A percentile compares a stretch with the other conserved stretches of the same genome.
Evolutionary conservation across 148 eudicot genomes (phyloP).

Genomic region (Camellia granthamiana): DNA sequence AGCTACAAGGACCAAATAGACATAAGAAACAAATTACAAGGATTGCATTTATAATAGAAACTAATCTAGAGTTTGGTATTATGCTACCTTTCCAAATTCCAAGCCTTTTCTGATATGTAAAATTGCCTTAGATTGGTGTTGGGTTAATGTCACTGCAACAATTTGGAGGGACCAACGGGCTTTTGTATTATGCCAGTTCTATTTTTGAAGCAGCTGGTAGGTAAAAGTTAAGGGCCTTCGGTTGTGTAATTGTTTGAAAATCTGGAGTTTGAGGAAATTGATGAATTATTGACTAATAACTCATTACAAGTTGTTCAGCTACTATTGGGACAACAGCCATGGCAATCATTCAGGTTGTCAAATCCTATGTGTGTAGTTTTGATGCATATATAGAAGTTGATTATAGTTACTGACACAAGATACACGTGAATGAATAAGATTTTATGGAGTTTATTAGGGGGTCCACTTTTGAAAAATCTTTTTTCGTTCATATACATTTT

Average conservation of each 20-base stretch:
- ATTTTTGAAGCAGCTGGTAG: constrained; percentile 61
- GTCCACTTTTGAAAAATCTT: no score
- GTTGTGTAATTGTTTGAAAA: background rate
- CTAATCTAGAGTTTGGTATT: background rate
- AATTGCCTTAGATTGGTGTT: constrained; percentile 40
- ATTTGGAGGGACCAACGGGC: constrained; percentile 55
- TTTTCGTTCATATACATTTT: no score
- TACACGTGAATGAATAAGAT: no score
- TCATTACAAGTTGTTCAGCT: constrained; percentile 46
- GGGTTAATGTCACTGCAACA: constrained; percentile 47
- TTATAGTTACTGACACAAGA: no score
- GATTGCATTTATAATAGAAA: background rate
- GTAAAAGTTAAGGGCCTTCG: background rate
- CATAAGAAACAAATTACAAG: constrained; percentile 24
- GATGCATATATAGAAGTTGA: no score
- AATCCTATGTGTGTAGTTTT: background rate
- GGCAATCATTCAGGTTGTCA: constrained; percentile 61
- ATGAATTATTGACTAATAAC: background rate
- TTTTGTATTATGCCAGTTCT: constrained; percentile 53
- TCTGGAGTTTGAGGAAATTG: background rate
- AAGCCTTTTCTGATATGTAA: background rate
- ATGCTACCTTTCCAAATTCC: background rate
- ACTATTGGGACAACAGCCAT: constrained; percentile 45
- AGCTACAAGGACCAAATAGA: no score
- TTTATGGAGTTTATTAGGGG: no score